Evolutionary conservation across 805 yeast genomes (phyloP), one percentile per base, ranked within the genome.

Genomic region (Saccharomycopsis olivae): DNA sequence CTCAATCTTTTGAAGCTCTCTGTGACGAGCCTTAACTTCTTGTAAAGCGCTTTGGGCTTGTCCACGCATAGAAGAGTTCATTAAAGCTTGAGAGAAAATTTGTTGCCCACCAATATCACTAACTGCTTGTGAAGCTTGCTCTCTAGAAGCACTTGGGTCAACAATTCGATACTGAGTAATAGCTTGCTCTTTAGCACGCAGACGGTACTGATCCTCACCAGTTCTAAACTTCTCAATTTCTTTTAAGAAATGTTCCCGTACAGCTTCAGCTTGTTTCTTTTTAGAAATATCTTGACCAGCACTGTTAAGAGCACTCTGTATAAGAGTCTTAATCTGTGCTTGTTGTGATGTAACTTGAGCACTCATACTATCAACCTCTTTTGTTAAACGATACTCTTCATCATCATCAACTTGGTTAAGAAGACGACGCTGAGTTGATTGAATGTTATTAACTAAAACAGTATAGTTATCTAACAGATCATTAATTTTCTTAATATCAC

Each of bases 11-110:
- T 85, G 82, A 55, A 92, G 75, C 65, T 92, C 97, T 58, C 82
- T 79, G 66, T 92, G 97, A 65, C 98, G 79, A 38, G 83, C 78
- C 65, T 89, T 96, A 42, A 92, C 97, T 65, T 92, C 97, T 54
- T 86, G 84, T 52, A 92, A 71, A 2, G 94, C 97, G 25, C 96
- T 77, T 60, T 92, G 76, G 32, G 97, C 96, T 64, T 92, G 96
- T 52, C 95, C 95, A 56, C 87, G 75, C 63, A 94, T 78, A 57
- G 84, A 83, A 40, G 87, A 78, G 61, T 81, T 81, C 65, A 80
- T 68, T 49, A 86, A 69, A 29, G 96, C 96, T 62, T 87, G 95
- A 44, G 94, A 86, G 64, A 92, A 92, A 52, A 88, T 84, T 64
- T 89, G 97, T 57, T 81, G 87, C 39, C 86, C 82, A 49, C 81